phyloP scores from a whole-genome alignment of 2,329 filamentous ascomycete species.

The Ophiostoma himal-ulmi region DNA sequence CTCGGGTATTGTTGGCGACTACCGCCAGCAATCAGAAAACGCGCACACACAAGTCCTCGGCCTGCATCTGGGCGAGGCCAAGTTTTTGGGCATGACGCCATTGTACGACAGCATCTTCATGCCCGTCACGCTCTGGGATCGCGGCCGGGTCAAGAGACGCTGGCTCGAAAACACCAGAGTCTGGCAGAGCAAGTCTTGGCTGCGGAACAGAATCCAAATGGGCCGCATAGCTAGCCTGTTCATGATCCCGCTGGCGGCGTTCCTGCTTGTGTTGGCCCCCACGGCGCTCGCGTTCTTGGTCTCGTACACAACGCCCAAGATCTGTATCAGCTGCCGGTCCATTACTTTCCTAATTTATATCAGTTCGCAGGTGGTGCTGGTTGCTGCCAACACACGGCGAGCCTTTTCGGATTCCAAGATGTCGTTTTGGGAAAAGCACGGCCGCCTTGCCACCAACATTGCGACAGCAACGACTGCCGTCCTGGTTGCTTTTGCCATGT shows the following conservation, averaged over 20 bases:
- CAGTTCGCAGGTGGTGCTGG: background rate
- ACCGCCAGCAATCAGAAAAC: background rate
- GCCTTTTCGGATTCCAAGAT: background rate
- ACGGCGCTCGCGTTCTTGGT: conserved; percentile 13
- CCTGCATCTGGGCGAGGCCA: background rate
- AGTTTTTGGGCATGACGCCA: background rate
- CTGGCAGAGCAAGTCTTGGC: background rate
- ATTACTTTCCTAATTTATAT: conserved; percentile 14
- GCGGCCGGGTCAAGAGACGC: conserved; percentile 13
- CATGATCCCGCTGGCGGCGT: conserved; percentile 1
- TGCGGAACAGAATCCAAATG: background rate
- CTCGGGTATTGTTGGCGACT: conserved; percentile 14
- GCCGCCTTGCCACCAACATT: background rate
- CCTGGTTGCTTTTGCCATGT: background rate
- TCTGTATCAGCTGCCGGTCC: conserved; percentile 17
- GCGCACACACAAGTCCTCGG: background rate
- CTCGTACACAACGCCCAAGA: conserved; percentile 13
- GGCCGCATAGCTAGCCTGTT: background rate
- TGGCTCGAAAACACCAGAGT: background rate
- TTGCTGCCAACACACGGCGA: conserved; percentile 12
- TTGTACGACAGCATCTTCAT: conserved; percentile 15
- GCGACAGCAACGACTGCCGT: background rate
- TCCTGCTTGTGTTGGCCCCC: conserved; percentile 11
- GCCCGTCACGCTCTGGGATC: conserved; percentile 17
- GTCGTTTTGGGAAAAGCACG: background rate